phyloP scores from a whole-genome alignment of 192 early-diverging fungal genomes.

The Coemansia sp. region DNA sequence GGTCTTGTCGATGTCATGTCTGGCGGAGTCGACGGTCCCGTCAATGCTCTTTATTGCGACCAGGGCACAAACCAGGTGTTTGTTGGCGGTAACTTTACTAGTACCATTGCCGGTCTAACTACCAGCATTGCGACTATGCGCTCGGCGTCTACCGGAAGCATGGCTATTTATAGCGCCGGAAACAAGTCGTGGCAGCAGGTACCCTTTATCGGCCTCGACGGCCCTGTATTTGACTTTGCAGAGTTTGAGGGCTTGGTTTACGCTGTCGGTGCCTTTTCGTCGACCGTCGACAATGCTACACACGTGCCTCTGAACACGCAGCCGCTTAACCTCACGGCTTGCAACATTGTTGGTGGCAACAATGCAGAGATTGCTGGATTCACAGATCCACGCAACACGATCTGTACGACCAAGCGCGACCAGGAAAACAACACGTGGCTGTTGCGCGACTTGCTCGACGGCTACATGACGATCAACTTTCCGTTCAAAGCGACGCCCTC shows the following conservation, averaged over 20 bases:
- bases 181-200: constrained; percentile 53
- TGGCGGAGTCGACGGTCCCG: constrained; percentile 44
- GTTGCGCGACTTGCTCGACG: constrained; percentile 64
- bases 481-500: constrained; percentile 57
- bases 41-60: constrained; percentile 51
- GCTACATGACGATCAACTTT: constrained; percentile 64
- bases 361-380: constrained; percentile 32
- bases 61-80: constrained; percentile 35
- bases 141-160: constrained; percentile 29
- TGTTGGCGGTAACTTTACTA: constrained; percentile 53
- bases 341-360: constrained; percentile 57
- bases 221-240: constrained; percentile 61
- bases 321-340: constrained; percentile 50
- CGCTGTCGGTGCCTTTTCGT: constrained; percentile 67
- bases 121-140: constrained; percentile 25
- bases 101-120: constrained; percentile 20
- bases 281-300: constrained; percentile 63
- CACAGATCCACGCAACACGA: constrained; percentile 50
- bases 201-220: constrained; percentile 69
- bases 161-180: constrained; percentile 30
- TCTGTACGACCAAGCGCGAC: constrained; percentile 42
- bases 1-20: constrained; percentile 35
- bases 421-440: constrained; percentile 62
- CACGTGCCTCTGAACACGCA: constrained; percentile 48
- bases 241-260: constrained; percentile 55